Conservation (phyloP, 306 rosid genomes). For the Vigna nakashimae region DNA sequence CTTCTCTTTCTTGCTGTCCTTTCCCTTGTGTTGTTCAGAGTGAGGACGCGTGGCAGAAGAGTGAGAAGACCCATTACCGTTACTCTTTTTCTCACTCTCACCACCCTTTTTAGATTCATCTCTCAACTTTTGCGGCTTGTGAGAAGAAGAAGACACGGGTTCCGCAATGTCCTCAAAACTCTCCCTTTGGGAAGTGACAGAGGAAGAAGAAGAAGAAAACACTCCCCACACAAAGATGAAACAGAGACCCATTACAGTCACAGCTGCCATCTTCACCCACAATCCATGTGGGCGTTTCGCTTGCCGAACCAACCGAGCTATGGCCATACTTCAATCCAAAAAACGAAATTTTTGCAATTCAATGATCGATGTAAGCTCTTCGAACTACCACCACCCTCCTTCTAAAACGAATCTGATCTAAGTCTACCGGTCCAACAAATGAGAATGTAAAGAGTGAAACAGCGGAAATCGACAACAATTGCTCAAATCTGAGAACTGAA, state of each 20-base stretch:
- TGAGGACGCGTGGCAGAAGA: slow-evolving; percentile 48
- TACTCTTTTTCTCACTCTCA: slow-evolving; percentile 46
- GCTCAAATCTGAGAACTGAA: slow-evolving; percentile 29
- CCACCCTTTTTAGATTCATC: slow-evolving; percentile 31
- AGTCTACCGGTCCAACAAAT: background rate
- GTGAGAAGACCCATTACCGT: slow-evolving; percentile 47
- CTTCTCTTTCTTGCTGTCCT: slow-evolving; percentile 48
- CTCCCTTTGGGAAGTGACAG: slow-evolving; percentile 71
- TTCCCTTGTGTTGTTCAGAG: slow-evolving; percentile 35
- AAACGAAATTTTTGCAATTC: background rate
- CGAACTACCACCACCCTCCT: slow-evolving; percentile 14
- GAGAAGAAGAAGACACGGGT: slow-evolving; percentile 54
- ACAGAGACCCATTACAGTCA: slow-evolving; percentile 77
- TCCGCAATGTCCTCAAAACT: slow-evolving; percentile 85
- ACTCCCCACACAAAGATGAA: slow-evolving; percentile 83
- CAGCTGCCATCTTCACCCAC: slow-evolving; percentile 80
- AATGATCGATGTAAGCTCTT: slow-evolving; percentile 24
- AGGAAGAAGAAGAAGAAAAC: slow-evolving; percentile 73
- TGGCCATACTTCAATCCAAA: slow-evolving; percentile 62
- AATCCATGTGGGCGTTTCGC: slow-evolving; percentile 81
- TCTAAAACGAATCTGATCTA: slow-evolving; percentile 18
- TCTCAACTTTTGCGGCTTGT: slow-evolving; percentile 26
- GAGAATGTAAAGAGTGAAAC: background rate
- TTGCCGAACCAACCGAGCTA: slow-evolving; percentile 72
- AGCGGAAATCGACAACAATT: background rate